Base-by-base conservation (phyloP, 306 rosid species). In the Ammopiptanthus mongolicus region DNA sequence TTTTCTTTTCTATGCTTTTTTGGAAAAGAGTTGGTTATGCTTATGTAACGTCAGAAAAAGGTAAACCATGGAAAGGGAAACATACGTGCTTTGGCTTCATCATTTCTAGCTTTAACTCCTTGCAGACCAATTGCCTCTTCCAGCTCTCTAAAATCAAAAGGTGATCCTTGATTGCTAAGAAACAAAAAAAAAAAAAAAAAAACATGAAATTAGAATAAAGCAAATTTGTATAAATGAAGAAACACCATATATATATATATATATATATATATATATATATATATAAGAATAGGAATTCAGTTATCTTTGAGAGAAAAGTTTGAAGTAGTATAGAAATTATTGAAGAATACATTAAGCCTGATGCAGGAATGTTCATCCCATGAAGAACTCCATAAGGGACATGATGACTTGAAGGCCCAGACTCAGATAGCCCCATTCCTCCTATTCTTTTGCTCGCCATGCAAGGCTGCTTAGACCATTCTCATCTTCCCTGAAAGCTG, bases 111-210 rank as follows among this genome's bases (percentile, higher is more conserved):
- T 83, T 85, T 83, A 18, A 90, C 78, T 64, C 93, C 97, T 80
- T 90, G 96, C 71, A 93, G 84, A 58, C 74, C 93, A 36, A 95
- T 88, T 65, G 97, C 99, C 74, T 95, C 97, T 85, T 95, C 96
- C 57, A 92, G 90, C 86, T 92, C 99, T 46, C 96, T 97, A 83
- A 91, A 95, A 87, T 86, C 93, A 84, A 92, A 95, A 79, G 86
- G 75, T 9, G 93, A 75, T 8, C 89, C 93, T 85, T 91, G 90
- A 84, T 87, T 88, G 0, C 97, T 90, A 77, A 63, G 10, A 62
- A 64, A 14, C 31, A 51, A 41, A 21, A 8, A 41, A 17, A 8
- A 39, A 9, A 36, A 39, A 39, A 1, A 8, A 39, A 39, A 39
- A 37, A 2, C 47, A 41, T 41, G 13, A 10, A 58, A 75, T 41